Evolutionary conservation across 176 grass and related monocot species (phyloP).

Genomic region (Triticum timopheevii): DNA sequence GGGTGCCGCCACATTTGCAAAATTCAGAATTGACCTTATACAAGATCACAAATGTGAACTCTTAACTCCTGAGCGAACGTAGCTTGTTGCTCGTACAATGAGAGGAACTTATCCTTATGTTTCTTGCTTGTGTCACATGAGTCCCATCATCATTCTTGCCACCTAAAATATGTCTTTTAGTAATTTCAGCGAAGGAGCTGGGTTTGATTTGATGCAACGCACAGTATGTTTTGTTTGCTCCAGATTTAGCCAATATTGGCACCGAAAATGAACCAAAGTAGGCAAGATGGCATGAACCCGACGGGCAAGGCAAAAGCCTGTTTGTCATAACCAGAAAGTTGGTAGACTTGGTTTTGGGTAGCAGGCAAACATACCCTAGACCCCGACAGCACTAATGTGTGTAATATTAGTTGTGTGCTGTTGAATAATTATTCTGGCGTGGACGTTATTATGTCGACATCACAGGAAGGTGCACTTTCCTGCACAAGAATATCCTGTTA

Average conservation of each 20-base stretch:
- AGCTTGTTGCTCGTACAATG: neutral
- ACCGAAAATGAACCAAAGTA: neutral
- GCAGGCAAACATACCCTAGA: neutral
- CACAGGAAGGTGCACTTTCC: neutral
- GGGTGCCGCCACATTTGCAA: neutral
- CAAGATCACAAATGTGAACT: neutral
- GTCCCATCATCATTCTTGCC: neutral
- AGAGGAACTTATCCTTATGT: neutral
- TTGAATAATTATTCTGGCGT: neutral
- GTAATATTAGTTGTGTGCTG: neutral
- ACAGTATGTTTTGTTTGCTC: neutral
- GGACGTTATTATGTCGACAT: neutral
- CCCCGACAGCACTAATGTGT: neutral
- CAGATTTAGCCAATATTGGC: neutral
- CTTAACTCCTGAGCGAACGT: neutral
- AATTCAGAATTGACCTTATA: conserved; percentile 5
- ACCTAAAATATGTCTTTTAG: neutral
- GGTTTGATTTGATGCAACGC: neutral
- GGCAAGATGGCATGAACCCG: neutral
- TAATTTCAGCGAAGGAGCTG: neutral
- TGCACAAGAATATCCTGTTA: neutral
- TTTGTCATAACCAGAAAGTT: neutral
- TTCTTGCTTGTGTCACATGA: neutral
- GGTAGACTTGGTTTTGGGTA: neutral
- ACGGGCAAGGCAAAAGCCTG: too few species aligned